Evolutionary conservation across 495 filamentous ascomycete genomes (phyloP).

Genomic region (Ramalina peruviana): DNA sequence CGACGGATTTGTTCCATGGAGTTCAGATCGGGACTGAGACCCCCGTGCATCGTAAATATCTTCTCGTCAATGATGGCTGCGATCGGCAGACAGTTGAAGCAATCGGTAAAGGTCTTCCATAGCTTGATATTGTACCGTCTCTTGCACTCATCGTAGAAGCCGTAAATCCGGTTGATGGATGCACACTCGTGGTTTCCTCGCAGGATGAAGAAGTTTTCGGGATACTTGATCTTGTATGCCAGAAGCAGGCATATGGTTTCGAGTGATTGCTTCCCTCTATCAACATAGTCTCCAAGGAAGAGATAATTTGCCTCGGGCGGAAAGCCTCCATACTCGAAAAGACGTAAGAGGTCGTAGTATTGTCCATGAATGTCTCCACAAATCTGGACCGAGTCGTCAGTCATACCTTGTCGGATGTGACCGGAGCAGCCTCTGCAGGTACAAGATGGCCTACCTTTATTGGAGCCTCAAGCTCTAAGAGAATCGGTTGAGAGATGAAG

Average conservation of each 20-base stretch:
- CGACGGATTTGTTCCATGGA: conserved; percentile 99
- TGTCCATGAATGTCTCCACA: conserved; percentile 99
- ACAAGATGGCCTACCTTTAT: conserved; percentile 69
- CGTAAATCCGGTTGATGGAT: conserved; percentile 99
- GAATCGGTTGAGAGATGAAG: conserved; percentile 97
- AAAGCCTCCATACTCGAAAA: conserved; percentile 98
- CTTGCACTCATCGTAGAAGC: conserved; percentile 99
- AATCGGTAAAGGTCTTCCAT: conserved; percentile 99
- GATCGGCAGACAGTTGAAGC: conserved; percentile 98
- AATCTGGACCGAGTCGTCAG: conserved; percentile 44
- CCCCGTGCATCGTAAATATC: conserved; percentile 99
- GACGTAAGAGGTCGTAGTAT: conserved; percentile 93
- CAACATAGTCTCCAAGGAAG: conserved; percentile 97
- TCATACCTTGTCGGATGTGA: too few species aligned
- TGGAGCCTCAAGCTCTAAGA: conserved; percentile 92
- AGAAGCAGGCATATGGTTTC: conserved; percentile 98
- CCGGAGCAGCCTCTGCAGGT: neutral
- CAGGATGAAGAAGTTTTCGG: conserved; percentile 98
- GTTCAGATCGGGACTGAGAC: conserved; percentile 92
- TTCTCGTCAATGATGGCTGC: conserved; percentile 99
- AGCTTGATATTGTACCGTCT: conserved; percentile 99
- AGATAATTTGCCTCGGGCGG: conserved; percentile 98
- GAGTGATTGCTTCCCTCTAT: conserved; percentile 97
- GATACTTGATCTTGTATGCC: conserved; percentile 99
- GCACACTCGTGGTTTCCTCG: conserved; percentile 99